Base-by-base conservation (phyloP, 345 rosid genomes). In the Cardamine resedifolia region DNA sequence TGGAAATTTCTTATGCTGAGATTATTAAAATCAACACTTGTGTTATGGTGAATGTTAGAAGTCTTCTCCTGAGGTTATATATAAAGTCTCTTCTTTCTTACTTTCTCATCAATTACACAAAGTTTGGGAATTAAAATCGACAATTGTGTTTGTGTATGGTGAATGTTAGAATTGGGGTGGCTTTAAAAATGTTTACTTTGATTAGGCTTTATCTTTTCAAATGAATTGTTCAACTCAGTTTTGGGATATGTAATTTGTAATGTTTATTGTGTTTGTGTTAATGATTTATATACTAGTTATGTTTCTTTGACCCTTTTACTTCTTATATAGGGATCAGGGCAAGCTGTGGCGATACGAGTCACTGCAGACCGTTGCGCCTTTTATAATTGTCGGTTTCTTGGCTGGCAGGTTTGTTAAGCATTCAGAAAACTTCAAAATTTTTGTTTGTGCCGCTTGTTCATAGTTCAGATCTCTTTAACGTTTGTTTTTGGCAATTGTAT, bases 311-410 rank as follows among this genome's bases (percentile, higher is more conserved):
- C 64, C 3, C 10, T 51, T 55, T 12, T 24, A 23, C 11, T 34
- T 64, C 6, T 1, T 20, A 47, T 68, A 15, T 64, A 89, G 97
- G 99, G 97, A 76, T 95, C 99, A 53, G 96, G 94, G 34, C 99
- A 95, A 83, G 98, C 97, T 59, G 99, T 95, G 65, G 99, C 98
- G 6, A 81, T 91, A 66, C 77, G 99, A 77, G 91, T 90, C 57
- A 95, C 99, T 7, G 98, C 98, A 39, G 98, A 91, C 76, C 86
- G 97, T 36, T 95, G 99, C 47, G 96, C 96, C 10, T 95, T 95
- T 79, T 95, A 95, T 69, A 86, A 90, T 58, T 95, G 99, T 84
- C 82, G 96, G 71, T 91, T 91, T 74, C 99, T 95, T 4, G 96
- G 98, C 4, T 91, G 99, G 99, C 99, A 90, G 98, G 98, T 94